phyloP scores from a whole-genome alignment of 805 yeast genomes.

The Debaryomyces castellii region DNA sequence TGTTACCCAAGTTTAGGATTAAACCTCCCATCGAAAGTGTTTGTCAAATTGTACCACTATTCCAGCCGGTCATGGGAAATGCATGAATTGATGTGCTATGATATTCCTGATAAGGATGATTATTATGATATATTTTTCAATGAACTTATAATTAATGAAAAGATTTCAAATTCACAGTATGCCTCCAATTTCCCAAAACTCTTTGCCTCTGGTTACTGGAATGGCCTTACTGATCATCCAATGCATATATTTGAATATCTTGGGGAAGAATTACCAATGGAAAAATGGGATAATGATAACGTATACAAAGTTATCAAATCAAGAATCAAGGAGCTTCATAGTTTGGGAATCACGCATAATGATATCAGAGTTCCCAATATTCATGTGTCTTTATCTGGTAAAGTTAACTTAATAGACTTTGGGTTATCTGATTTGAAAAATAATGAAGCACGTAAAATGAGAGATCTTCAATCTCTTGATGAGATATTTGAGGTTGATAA shows the following conservation, averaged over 20 bases:
- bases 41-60: background rate
- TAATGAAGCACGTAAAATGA: conserved; percentile 2
- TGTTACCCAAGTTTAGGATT: background rate
- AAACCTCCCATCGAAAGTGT: background rate
- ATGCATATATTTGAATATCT: too few relatives aligned
- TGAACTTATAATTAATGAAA: background rate
- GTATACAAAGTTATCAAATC: conserved; percentile 1
- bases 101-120: background rate
- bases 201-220: too few relatives aligned
- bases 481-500: background rate
- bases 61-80: background rate
- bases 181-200: conserved; percentile 1
- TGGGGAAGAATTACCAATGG: background rate
- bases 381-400: conserved; percentile 1
- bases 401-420: conserved; percentile 1
- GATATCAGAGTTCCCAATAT: conserved; percentile 2
- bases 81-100: background rate
- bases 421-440: conserved; percentile 2
- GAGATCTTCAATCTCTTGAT: background rate
- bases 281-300: background rate
- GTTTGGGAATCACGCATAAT: background rate
- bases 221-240: too few relatives aligned
- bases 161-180: background rate
- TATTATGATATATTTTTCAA: background rate
- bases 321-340: conserved; percentile 3